A percentile compares a stretch with the other conserved stretches of the same genome.
These are phyloP conservation scores for Cochlearia excelsa DNA, from an alignment of 345 rosid species.

Conservation along the genomic window DNA sequence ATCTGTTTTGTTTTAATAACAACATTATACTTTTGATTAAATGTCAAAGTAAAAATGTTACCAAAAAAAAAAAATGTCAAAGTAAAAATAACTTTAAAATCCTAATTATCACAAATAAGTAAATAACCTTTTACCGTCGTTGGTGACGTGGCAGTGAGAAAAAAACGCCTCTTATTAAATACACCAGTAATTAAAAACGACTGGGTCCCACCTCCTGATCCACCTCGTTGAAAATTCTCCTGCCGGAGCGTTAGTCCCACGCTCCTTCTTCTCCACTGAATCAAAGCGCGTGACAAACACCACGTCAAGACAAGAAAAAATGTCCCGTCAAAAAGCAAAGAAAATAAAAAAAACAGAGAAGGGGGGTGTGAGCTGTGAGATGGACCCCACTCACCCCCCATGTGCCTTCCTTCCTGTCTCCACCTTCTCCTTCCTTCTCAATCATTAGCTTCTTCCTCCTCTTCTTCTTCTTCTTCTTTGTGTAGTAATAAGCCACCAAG, in stretches of 20 bases:
- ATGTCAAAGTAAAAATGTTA: too few relatives aligned
- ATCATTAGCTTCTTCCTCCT: slow-evolving; percentile 55
- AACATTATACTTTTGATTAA: too few relatives aligned
- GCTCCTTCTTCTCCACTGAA: slow-evolving; percentile 6
- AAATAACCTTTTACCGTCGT: not conserved
- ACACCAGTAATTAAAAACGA: slow-evolving; percentile 12
- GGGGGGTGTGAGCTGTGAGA: slow-evolving; percentile 52
- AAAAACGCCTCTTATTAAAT: slow-evolving; percentile 24
- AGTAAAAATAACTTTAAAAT: too few relatives aligned
- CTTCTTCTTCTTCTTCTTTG: not conserved
- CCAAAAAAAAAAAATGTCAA: too few relatives aligned
- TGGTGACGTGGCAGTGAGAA: slow-evolving; percentile 19
- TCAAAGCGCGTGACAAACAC: slow-evolving; percentile 26
- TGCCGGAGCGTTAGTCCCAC: slow-evolving; percentile 30
- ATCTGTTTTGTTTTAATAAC: too few relatives aligned
- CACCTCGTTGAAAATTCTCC: slow-evolving; percentile 19
- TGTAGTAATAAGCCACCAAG: not conserved
- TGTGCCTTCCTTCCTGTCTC: slow-evolving; percentile 98
- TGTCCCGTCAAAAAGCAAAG: slow-evolving; percentile 21
- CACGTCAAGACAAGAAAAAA: slow-evolving; percentile 28
- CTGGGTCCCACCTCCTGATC: not conserved
- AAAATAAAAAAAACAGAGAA: slow-evolving; percentile 17
- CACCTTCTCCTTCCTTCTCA: slow-evolving; percentile 98
- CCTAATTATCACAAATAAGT: too few relatives aligned
- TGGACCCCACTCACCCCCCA: slow-evolving; percentile 97